Conservation (phyloP, 2,329 filamentous ascomycete species). For the Claviceps arundinis region DNA sequence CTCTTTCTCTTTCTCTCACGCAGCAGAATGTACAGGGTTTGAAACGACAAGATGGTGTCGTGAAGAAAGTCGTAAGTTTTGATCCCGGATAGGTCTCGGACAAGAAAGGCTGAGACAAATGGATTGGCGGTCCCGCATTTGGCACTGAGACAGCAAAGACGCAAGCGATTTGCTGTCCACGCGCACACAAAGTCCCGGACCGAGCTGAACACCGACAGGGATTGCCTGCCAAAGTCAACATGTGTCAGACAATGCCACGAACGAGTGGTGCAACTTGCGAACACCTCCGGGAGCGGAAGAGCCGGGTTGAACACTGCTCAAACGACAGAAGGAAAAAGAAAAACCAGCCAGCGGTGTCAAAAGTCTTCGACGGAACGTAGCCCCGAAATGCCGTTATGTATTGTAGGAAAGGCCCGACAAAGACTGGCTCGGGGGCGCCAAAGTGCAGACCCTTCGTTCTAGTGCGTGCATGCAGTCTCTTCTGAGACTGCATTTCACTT, state of each 20-base stretch:
- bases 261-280: not conserved
- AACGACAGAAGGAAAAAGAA: not conserved
- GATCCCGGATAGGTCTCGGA: not conserved
- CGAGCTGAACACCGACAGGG: not conserved
- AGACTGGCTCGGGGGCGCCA: too few species aligned
- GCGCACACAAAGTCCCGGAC: not conserved
- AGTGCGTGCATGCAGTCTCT: too few species aligned
- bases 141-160: not conserved
- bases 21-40: not conserved
- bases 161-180: not conserved
- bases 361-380: too few species aligned
- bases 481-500: slow-evolving; percentile 23
- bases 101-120: not conserved
- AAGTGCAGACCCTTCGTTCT: too few species aligned
- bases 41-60: not conserved
- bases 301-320: not conserved
- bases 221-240: not conserved
- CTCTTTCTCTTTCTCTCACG: not conserved
- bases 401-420: too few species aligned
- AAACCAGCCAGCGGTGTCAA: not conserved
- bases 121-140: not conserved
- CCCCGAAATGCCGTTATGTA: too few species aligned
- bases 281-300: not conserved
- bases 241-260: not conserved
- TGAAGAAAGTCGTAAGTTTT: not conserved